phyloP scores from a whole-genome alignment of 257 asterid genomes.

The Solanum dulcamara region DNA sequence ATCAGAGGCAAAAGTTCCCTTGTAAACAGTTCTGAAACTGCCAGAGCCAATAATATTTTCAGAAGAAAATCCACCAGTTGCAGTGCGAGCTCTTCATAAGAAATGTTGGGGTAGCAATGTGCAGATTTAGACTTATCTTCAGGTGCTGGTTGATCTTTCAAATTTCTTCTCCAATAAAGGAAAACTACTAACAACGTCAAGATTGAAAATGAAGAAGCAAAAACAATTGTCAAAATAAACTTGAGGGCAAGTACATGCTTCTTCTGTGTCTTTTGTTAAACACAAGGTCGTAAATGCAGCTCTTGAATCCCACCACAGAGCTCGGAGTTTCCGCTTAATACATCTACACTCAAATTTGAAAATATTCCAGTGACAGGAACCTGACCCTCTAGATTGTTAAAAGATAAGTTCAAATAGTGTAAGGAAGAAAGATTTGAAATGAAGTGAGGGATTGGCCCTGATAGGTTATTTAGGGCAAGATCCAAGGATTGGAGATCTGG shows the following conservation, averaged over 20 bases:
- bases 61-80: constrained; percentile 28
- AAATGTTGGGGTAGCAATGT: constrained; percentile 9
- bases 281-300: constrained; percentile 23
- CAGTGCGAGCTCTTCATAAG: constrained; percentile 28
- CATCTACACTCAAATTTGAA: constrained; percentile 6
- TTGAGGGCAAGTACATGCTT: constrained; percentile 1
- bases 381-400: constrained; percentile 32
- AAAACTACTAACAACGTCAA: constrained; percentile 14
- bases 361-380: constrained; percentile 26
- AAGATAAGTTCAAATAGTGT: constrained; percentile 24
- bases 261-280: background rate
- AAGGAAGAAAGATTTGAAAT: constrained; percentile 12
- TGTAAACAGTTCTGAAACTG: constrained; percentile 32
- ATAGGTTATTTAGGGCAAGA: constrained; percentile 27
- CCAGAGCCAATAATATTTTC: constrained; percentile 31
- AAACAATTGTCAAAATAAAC: constrained; percentile 1
- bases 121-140: background rate
- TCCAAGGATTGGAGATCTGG: constrained; percentile 19
- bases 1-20: constrained; percentile 18
- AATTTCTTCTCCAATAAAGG: constrained; percentile 4
- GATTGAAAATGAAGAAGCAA: constrained; percentile 9
- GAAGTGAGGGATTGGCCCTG: constrained; percentile 23
- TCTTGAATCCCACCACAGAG: constrained; percentile 31
- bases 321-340: constrained; percentile 14
- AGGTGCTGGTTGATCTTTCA: background rate